Evolutionary conservation across 2,329 filamentous ascomycete species (phyloP).

Genomic region (Diplodia intermedia): DNA sequence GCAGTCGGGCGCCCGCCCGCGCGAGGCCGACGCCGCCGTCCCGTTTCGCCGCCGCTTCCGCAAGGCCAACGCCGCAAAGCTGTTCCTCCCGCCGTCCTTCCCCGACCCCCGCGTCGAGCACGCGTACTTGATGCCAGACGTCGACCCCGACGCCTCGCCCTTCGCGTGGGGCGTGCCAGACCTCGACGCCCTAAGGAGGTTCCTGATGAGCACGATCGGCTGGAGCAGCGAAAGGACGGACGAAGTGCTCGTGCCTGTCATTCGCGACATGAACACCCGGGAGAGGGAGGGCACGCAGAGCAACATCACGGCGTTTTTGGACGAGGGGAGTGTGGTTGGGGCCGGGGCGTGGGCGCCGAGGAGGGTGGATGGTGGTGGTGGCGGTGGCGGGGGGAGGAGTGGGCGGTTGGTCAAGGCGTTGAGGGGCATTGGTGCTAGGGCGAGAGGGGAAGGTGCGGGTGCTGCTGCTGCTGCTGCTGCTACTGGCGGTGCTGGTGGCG

Average conservation of each 20-base stretch:
- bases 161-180: slow-evolving; percentile 98
- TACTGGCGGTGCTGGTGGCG: background rate
- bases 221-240: slow-evolving; percentile 93
- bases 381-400: slow-evolving; percentile 53
- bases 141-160: slow-evolving; percentile 75
- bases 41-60: slow-evolving; percentile 86
- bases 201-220: slow-evolving; percentile 89
- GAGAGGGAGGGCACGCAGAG: slow-evolving; percentile 90
- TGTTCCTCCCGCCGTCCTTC: slow-evolving; percentile 83
- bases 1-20: slow-evolving; percentile 70
- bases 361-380: slow-evolving; percentile 55
- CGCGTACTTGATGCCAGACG: slow-evolving; percentile 86
- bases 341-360: slow-evolving; percentile 74
- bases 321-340: slow-evolving; percentile 73
- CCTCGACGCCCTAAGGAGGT: slow-evolving; percentile 80
- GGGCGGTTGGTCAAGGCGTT: slow-evolving; percentile 81
- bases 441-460: slow-evolving; percentile 36
- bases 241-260: slow-evolving; percentile 93
- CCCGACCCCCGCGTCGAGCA: slow-evolving; percentile 78
- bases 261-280: slow-evolving; percentile 90
- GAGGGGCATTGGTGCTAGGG: slow-evolving; percentile 67
- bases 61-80: slow-evolving; percentile 76
- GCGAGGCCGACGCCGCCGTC: slow-evolving; percentile 61
- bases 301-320: slow-evolving; percentile 94
- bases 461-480: background rate